A percentile compares a stretch with the other conserved stretches of the same genome.
phyloP scores from a whole-genome alignment of 768 basidiomycete genomes.

The Agaricus subrufescens region DNA sequence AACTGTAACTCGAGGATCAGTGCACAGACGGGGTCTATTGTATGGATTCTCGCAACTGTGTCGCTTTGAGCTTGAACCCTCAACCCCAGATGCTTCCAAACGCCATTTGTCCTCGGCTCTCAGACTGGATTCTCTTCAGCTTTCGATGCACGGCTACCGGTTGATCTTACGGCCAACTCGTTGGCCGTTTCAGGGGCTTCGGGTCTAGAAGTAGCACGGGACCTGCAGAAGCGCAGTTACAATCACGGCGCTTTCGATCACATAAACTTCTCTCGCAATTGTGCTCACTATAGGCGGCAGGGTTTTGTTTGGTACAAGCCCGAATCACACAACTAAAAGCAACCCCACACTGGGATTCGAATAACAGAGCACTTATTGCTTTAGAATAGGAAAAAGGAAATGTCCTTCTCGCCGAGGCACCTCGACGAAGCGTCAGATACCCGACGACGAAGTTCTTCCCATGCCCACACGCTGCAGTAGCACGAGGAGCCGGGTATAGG shows the following conservation, averaged over 20 bases:
- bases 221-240: not conserved
- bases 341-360: too few species aligned
- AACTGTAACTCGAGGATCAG: not conserved
- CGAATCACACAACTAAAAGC: not conserved
- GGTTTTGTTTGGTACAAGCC: not conserved
- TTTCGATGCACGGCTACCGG: not conserved
- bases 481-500: slow-evolving; percentile 2
- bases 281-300: not conserved
- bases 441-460: not conserved
- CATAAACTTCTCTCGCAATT: not conserved
- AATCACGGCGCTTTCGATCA: not conserved
- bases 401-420: not conserved
- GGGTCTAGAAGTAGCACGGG: not conserved
- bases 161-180: not conserved
- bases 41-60: too few species aligned
- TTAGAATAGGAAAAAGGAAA: not conserved
- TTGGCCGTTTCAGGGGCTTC: not conserved
- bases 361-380: not conserved
- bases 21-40: too few species aligned
- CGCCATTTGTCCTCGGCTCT: not conserved
- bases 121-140: too few species aligned
- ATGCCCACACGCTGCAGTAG: not conserved
- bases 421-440: slow-evolving; percentile 3
- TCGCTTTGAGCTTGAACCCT: too few species aligned
- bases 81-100: not conserved